phyloP scores from a whole-genome alignment of 495 filamentous ascomycete species.

The Xylaria telfairii region DNA sequence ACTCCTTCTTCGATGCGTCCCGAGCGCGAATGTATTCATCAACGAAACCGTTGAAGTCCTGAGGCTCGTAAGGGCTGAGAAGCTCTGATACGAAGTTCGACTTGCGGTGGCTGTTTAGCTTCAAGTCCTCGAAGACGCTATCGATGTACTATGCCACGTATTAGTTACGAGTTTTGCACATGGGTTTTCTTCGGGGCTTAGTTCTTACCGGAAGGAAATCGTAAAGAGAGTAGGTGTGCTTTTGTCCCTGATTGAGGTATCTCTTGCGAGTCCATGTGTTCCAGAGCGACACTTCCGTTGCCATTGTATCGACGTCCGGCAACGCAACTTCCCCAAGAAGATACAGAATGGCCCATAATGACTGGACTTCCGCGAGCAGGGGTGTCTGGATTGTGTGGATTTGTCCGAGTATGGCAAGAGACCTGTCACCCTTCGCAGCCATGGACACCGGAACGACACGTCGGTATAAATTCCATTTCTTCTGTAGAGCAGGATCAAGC shows the following conservation, averaged over 20 bases:
- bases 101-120: constrained; percentile 27
- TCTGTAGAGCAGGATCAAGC: constrained; percentile 25
- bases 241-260: constrained; percentile 40
- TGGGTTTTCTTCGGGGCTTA: no score
- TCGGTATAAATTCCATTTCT: constrained; percentile 35
- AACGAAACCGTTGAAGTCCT: constrained; percentile 32
- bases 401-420: constrained; percentile 41
- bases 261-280: constrained; percentile 49
- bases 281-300: constrained; percentile 42
- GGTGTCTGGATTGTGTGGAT: constrained; percentile 43
- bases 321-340: constrained; percentile 40
- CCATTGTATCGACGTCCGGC: constrained; percentile 39
- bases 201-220: constrained; percentile 35
- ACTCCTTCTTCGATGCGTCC: not conserved
- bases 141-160: constrained; percentile 32
- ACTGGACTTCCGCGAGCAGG: constrained; percentile 40
- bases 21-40: constrained; percentile 25
- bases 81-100: constrained; percentile 28
- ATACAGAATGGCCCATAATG: constrained; percentile 38
- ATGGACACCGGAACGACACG: constrained; percentile 29
- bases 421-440: constrained; percentile 37
- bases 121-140: constrained; percentile 28
- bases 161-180: constrained; percentile 12
- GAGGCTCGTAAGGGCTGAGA: constrained; percentile 26
- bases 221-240: constrained; percentile 34